Evolutionary conservation across 1,284 basidiomycete species (phyloP).

Genomic region (Chondrostereum purpureum): DNA sequence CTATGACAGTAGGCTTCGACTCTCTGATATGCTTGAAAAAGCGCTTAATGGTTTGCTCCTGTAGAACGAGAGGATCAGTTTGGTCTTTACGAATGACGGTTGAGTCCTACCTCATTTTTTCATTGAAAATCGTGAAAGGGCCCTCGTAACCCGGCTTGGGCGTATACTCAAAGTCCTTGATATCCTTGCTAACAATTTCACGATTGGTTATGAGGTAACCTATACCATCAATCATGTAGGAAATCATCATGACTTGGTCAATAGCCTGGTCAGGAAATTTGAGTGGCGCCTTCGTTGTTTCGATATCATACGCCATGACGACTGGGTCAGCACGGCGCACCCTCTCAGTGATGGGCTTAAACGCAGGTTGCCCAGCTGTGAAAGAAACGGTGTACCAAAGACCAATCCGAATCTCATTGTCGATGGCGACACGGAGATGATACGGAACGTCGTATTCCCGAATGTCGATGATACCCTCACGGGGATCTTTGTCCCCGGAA

Average conservation of each 20-base stretch:
- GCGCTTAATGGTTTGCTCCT: slow-evolving; percentile 74
- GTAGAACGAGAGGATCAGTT: slow-evolving; percentile 5
- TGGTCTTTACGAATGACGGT: neutral
- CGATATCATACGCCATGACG: slow-evolving; percentile 99
- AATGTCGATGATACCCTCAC: slow-evolving; percentile 89
- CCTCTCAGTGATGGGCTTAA: slow-evolving; percentile 71
- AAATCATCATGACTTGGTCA: slow-evolving; percentile 99
- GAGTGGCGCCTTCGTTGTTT: slow-evolving; percentile 96
- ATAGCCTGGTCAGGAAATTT: slow-evolving; percentile 96
- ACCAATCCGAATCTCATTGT: slow-evolving; percentile 96
- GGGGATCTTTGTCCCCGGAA: slow-evolving; percentile 67
- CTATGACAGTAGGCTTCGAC: slow-evolving; percentile 93
- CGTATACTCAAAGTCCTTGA: slow-evolving; percentile 98
- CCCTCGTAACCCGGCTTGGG: slow-evolving; percentile 98
- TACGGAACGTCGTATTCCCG: slow-evolving; percentile 98
- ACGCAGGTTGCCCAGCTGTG: slow-evolving; percentile 73
- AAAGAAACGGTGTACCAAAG: slow-evolving; percentile 94
- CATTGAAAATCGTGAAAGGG: slow-evolving; percentile 95
- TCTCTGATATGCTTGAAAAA: slow-evolving; percentile 96
- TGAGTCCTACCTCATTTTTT: slow-evolving; percentile 72
- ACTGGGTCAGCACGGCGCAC: slow-evolving; percentile 99
- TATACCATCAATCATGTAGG: slow-evolving; percentile 95
- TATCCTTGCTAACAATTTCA: slow-evolving; percentile 96
- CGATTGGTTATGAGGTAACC: slow-evolving; percentile 98
- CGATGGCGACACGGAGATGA: slow-evolving; percentile 96